Evolutionary conservation across 805 yeast genomes (phyloP).

Genomic region (Torulaspora gathmanii): DNA sequence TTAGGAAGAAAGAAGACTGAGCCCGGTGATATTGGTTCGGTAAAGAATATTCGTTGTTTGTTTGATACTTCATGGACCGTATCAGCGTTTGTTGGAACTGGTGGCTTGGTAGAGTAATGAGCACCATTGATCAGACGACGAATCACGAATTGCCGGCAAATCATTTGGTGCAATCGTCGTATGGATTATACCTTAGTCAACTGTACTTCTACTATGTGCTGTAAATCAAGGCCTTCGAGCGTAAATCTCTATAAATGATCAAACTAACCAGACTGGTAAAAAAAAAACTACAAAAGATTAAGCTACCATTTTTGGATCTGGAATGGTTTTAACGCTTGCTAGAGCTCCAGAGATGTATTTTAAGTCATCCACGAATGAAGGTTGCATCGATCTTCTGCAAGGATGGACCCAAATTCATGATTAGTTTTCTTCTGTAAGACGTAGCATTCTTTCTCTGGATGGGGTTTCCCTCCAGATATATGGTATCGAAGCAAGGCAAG

Average conservation of each 20-base stretch:
- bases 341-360: neutral
- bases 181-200: neutral
- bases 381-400: conserved; percentile 89
- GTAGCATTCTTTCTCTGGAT: conserved; percentile 68
- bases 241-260: neutral
- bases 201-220: neutral
- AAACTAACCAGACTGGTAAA: neutral
- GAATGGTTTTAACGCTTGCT: too few relatives aligned
- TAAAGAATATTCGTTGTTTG: conserved; percentile 70
- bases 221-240: neutral
- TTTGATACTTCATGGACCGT: conserved; percentile 36
- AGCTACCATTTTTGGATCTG: neutral
- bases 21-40: conserved; percentile 84
- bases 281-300: neutral
- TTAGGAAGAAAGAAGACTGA: conserved; percentile 88
- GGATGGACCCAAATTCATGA: conserved; percentile 57
- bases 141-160: neutral
- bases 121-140: neutral
- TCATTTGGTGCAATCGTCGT: neutral
- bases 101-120: conserved; percentile 3
- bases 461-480: conserved; percentile 92
- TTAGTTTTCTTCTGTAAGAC: conserved; percentile 78
- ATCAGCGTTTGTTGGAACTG: conserved; percentile 7
- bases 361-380: conserved; percentile 41
- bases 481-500: conserved; percentile 69